Base-by-base conservation (phyloP, 768 basidiomycete species). In the Tylopilus felleus region DNA sequence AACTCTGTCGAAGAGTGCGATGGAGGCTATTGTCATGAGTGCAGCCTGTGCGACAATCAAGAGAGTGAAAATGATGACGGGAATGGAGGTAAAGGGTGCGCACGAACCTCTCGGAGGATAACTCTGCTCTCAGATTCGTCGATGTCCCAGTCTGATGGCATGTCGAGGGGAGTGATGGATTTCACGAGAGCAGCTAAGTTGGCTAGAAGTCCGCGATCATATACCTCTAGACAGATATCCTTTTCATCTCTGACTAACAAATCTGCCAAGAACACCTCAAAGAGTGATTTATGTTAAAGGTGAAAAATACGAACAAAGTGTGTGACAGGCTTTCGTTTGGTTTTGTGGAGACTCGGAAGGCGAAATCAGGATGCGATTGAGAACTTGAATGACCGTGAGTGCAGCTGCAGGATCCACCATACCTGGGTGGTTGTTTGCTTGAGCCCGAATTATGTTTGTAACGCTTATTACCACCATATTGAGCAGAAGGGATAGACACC, bases 221-320 rank as follows among this genome's bases (percentile, higher is more conserved):
- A 81, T 0, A 91, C 91, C 3, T 77, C 74, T 51, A 84, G 73
- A 59, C 89, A 86, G 0, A 93, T 73, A 1, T 77, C 73, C 0
- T 77, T 73, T 61, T 93, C 82, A 59, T 95, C 93, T 17, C 77
- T 73, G 3, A 91, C 83, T 1, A 96, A 78, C 64, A 83, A 65
- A 67, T 85, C 87, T 83, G 25, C 9, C 49, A 21, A 43, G 19
- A 31, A 42, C 0, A 5, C 9, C 2, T 29, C 33, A 44, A 39
- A 56, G 25, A 17, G 7, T 4, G 17, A 29, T 29, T 47, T 19
- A 39, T 42, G n/a, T 27, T 40, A 36, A 9, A 28, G 41, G n/a
- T n/a, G 29, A 38, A 31, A 8, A 12, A 19, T 16, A 77, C 84
- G 14, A 54, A 93, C 90, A 84, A 0, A 96, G 70, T 16, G 86